Evolutionary conservation across 352 stramenopile genomes (phyloP).

Genomic region (Phytophthora sojae): DNA sequence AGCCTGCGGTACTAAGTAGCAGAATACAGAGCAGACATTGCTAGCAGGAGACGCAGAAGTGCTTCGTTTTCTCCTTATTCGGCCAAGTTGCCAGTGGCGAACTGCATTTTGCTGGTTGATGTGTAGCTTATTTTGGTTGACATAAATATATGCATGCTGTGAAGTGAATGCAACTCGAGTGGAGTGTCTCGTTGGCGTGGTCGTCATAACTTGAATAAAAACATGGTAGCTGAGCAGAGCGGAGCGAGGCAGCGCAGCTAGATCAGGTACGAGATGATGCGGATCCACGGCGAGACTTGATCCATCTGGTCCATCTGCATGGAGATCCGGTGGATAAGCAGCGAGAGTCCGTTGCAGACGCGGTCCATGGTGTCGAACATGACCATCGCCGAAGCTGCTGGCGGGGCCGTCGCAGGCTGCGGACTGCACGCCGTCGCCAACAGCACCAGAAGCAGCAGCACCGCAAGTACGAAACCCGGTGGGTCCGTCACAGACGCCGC

Average conservation of each 20-base stretch:
- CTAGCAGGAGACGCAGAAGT: constrained; percentile 4
- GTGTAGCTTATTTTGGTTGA: constrained; percentile 24
- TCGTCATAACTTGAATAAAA: constrained; percentile 24
- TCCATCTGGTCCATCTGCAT: constrained; percentile 66
- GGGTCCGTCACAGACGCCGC: constrained; percentile 73
- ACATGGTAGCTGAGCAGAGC: constrained; percentile 1
- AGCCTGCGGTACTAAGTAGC: constrained; percentile 90
- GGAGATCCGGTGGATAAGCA: constrained; percentile 75
- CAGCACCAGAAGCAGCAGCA: constrained; percentile 70
- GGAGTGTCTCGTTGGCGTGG: neutral
- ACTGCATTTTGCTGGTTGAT: constrained; percentile 9
- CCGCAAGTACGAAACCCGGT: constrained; percentile 76
- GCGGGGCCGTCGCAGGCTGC: constrained; percentile 50
- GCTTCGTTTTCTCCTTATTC: constrained; percentile 24
- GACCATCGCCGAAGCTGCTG: constrained; percentile 44
- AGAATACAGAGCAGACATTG: neutral
- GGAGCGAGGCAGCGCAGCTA: constrained; percentile 18
- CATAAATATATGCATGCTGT: constrained; percentile 48
- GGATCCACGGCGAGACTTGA: constrained; percentile 61
- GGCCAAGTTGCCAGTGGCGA: constrained; percentile 2
- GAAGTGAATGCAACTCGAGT: constrained; percentile 7
- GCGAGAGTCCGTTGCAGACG: constrained; percentile 64
- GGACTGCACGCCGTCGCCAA: constrained; percentile 68
- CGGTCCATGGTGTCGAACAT: constrained; percentile 64
- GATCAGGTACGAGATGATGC: constrained; percentile 64